These are phyloP conservation scores for Rhodomyrtus psidioides DNA, from an alignment of 441 rosid species.

Conservation along the genomic window DNA sequence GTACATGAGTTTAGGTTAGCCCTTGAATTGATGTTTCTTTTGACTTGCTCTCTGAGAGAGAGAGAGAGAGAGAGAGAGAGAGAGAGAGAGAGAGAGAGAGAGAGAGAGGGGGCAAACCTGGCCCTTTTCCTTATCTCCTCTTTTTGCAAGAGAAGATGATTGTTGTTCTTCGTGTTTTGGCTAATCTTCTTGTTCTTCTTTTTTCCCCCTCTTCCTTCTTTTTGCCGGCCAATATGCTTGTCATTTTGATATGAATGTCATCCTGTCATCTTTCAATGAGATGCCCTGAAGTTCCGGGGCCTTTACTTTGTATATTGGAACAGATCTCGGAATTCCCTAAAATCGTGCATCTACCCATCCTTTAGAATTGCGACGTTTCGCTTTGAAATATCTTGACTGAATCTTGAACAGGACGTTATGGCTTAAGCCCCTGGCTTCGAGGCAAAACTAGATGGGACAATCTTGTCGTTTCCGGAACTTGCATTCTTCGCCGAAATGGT, in stretches of 20 bases:
- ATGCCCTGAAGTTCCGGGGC: neutral
- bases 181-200: no score
- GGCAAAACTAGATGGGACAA: neutral
- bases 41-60: no score
- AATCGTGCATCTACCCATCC: neutral
- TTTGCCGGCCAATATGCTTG: neutral
- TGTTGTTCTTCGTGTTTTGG: neutral
- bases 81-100: neutral
- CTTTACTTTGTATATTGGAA: neutral
- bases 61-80: neutral
- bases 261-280: neutral
- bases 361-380: neutral
- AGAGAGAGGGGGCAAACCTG: neutral
- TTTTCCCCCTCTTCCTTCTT: no score
- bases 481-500: neutral
- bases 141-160: neutral
- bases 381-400: neutral
- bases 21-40: neutral
- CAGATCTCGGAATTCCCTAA: neutral
- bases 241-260: neutral
- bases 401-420: neutral
- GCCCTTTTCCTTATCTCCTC: neutral
- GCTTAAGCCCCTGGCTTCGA: neutral
- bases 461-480: neutral
- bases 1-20: neutral